Base-by-base conservation (phyloP, 2,329 filamentous ascomycete genomes). In the Colletotrichum eremochloae region DNA sequence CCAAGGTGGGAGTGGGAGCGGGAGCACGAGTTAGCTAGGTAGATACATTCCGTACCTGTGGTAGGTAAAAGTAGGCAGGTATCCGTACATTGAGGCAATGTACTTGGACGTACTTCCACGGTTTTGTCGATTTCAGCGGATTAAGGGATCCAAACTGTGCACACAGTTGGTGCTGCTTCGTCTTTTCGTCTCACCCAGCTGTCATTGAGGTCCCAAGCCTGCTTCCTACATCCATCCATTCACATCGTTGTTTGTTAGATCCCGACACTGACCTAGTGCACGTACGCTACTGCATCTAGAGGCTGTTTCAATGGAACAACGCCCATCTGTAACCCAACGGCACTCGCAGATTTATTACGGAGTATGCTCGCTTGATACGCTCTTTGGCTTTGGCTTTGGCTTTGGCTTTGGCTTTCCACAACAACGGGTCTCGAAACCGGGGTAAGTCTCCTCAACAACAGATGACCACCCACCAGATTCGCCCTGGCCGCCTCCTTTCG, bases 381-480 rank as follows among this genome's bases (percentile, higher is more conserved):
- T n/a, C 15, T 56, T 29, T 68, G 50, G n/a, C 40, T 44, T 71
- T 55, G 46, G 31, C 57, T 57, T 71, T 62, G 46, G 31, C 57
- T 57, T 71, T 62, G 46, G 31, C 57, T 58, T 71, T 24, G 24
- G 24, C 57, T 58, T 71, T 62, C 38, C 46, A 67, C 33, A 64
- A 57, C 63, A 63, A 52, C 42, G 15, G 38, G 24, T 29, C 40
- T 38, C 38, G 65, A 68, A 65, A 58, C 64, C 29, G 7, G 44
- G 44, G n/a, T 58, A 46, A 50, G 46, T 20, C 60, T 56, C 38
- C 38, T 60, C 31, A 56, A 64, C 46, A 56, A 72, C 53, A 52
- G 58, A 69, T 38, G 66, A 69, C 52, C 55, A 18, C 63, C 42
- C 50, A 40, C 57, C 52, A 57, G 12, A 61, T 38, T 61, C 66